phyloP scores from a whole-genome alignment of 768 basidiomycete species.

The Podaxis rugospora region DNA sequence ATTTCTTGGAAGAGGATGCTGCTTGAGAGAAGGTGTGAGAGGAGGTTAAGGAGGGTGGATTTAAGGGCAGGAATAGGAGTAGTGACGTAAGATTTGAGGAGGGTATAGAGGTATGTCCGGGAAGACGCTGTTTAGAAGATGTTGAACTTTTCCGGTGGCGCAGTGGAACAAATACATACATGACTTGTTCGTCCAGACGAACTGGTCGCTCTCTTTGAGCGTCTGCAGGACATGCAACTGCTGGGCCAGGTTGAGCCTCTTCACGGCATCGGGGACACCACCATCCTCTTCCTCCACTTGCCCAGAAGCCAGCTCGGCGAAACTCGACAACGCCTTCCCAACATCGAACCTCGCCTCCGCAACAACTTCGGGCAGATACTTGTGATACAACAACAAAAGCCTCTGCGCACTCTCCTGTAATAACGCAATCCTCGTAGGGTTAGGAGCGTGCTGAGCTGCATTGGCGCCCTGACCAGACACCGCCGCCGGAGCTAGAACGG shows the following conservation, averaged over 20 bases:
- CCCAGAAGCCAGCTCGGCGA: slow-evolving; percentile 21
- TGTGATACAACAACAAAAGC: slow-evolving; percentile 83
- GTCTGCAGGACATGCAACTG: slow-evolving; percentile 77
- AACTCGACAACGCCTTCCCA: slow-evolving; percentile 64
- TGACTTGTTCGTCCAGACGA: slow-evolving; percentile 71
- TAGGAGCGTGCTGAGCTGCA: slow-evolving; percentile 9
- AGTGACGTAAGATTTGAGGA: slow-evolving; percentile 59
- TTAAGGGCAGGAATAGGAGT: slow-evolving; percentile 46
- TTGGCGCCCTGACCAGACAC: not conserved
- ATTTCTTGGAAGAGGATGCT: slow-evolving; percentile 83
- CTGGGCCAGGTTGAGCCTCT: slow-evolving; percentile 40
- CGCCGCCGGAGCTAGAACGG: slow-evolving; percentile 13
- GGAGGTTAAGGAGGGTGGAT: slow-evolving; percentile 39
- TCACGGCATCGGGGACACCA: slow-evolving; percentile 15
- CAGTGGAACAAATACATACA: slow-evolving; percentile 35
- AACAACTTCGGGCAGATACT: slow-evolving; percentile 65
- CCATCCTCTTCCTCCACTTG: slow-evolving; percentile 20
- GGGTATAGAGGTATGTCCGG: slow-evolving; percentile 67
- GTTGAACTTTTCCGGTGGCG: not conserved
- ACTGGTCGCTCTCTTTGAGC: slow-evolving; percentile 74
- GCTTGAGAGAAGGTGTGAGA: slow-evolving; percentile 60
- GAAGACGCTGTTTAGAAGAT: slow-evolving; percentile 12
- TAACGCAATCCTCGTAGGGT: slow-evolving; percentile 48
- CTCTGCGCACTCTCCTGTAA: slow-evolving; percentile 78
- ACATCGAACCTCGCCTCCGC: slow-evolving; percentile 83